phyloP scores from a whole-genome alignment of 306 rosid species.

The Trifolium pratense region DNA sequence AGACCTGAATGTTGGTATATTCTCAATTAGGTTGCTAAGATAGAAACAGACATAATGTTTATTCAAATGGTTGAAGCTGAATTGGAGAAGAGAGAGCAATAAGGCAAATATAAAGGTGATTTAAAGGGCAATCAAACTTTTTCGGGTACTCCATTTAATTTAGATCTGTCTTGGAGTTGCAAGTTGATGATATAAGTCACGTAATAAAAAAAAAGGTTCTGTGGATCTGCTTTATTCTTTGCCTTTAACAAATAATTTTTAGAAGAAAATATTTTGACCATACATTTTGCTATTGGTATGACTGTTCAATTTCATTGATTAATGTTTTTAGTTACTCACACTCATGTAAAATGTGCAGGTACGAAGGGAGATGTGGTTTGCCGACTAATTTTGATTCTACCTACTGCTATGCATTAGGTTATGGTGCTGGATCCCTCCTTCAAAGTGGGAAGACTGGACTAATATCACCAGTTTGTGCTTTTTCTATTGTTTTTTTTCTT shows the following conservation, averaged over 20 bases:
- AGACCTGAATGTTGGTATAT: constrained; percentile 35
- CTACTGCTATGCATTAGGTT: constrained; percentile 97
- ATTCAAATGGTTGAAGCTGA: constrained; percentile 98
- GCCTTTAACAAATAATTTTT: background rate
- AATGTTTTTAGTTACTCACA: constrained; percentile 33
- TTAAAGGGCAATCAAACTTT: constrained; percentile 94
- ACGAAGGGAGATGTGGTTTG: constrained; percentile 97
- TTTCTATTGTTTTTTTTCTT: constrained; percentile 3
- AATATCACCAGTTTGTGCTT: constrained; percentile 85
- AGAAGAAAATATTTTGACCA: constrained; percentile 2
- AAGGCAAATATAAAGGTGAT: constrained; percentile 64
- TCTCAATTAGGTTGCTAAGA: constrained; percentile 81
- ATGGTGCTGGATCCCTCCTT: constrained; percentile 91
- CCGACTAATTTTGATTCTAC: constrained; percentile 95
- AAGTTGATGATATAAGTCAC: constrained; percentile 23
- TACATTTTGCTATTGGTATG: constrained; percentile 14
- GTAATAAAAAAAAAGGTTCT: background rate
- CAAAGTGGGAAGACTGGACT: constrained; percentile 91
- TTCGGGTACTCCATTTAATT: constrained; percentile 71
- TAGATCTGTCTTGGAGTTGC: constrained; percentile 27
- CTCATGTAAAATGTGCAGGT: constrained; percentile 55
- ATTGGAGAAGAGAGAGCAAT: constrained; percentile 85
- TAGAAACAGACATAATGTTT: constrained; percentile 99
- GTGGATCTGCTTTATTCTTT: constrained; percentile 13
- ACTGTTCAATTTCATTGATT: constrained; percentile 12